Evolutionary conservation across 306 rosid species (phyloP).

Genomic region (Hippophae tibetana): DNA sequence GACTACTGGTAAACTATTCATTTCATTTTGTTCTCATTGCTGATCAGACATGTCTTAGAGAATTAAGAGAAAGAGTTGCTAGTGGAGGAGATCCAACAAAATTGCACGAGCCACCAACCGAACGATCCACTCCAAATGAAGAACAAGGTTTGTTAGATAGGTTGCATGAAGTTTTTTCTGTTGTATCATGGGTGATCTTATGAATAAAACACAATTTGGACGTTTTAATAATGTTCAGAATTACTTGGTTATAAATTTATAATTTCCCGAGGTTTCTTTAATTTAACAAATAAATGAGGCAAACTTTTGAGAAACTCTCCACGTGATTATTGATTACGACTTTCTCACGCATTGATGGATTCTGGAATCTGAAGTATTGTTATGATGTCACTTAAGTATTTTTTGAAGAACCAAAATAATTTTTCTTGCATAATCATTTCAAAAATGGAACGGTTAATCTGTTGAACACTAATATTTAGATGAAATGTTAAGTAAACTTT

Average conservation of each 20-base stretch:
- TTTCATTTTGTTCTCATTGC: not conserved
- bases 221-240: not conserved
- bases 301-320: too few relatives aligned
- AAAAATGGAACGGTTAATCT: too few relatives aligned
- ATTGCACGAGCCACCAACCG: constrained; percentile 43
- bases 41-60: constrained; percentile 58
- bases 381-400: too few relatives aligned
- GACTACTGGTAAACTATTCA: not conserved
- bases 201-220: not conserved
- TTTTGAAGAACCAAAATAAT: too few relatives aligned
- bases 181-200: constrained; percentile 1
- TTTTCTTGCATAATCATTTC: too few relatives aligned
- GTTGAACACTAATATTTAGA: too few relatives aligned
- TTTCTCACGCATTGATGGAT: too few relatives aligned
- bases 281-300: too few relatives aligned
- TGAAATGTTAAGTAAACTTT: not conserved
- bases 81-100: constrained; percentile 92
- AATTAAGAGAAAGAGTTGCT: constrained; percentile 86
- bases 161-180: not conserved
- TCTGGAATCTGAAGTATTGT: too few relatives aligned
- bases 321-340: too few relatives aligned
- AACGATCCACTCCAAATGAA: constrained; percentile 28
- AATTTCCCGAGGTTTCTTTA: too few relatives aligned
- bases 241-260: not conserved
- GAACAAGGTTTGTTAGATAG: constrained; percentile 40